phyloP scores from a whole-genome alignment of 306 rosid species.

The Dalbergia oliveri region DNA sequence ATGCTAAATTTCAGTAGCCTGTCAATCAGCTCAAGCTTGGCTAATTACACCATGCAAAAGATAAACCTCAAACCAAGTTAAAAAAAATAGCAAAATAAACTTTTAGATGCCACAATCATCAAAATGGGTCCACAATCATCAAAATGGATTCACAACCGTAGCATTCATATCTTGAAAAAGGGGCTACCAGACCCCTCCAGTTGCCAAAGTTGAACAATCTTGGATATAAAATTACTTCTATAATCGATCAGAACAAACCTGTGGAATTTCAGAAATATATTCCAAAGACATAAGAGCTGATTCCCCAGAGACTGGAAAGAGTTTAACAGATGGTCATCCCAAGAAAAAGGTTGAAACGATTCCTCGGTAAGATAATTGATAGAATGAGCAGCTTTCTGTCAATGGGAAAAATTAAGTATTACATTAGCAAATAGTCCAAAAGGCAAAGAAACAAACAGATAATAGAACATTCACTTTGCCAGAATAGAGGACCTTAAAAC shows the following conservation, averaged over 20 bases:
- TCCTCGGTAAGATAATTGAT: slow-evolving; percentile 52
- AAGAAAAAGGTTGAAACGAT: slow-evolving; percentile 57
- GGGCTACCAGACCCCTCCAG: slow-evolving; percentile 7
- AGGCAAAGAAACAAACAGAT: slow-evolving; percentile 40
- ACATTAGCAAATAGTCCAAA: slow-evolving; percentile 30
- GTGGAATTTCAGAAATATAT: slow-evolving; percentile 84
- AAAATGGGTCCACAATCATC: slow-evolving; percentile 4
- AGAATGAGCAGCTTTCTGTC: slow-evolving; percentile 59
- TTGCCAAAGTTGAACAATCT: slow-evolving; percentile 17
- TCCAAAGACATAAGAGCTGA: slow-evolving; percentile 80
- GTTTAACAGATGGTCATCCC: slow-evolving; percentile 60
- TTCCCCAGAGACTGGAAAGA: slow-evolving; percentile 69
- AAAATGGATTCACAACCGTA: slow-evolving; percentile 37
- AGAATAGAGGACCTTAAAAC: slow-evolving; percentile 64
- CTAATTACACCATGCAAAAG: neutral
- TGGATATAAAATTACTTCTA: slow-evolving; percentile 30
- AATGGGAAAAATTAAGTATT: slow-evolving; percentile 23
- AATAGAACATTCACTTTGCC: slow-evolving; percentile 31
- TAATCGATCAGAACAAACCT: slow-evolving; percentile 61
- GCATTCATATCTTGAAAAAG: neutral
- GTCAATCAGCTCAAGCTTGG: slow-evolving; percentile 11
- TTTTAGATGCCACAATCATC: slow-evolving; percentile 20
- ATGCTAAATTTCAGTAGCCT: slow-evolving; percentile 27
- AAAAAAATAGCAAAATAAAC: neutral
- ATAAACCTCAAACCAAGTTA: neutral